phyloP scores from a whole-genome alignment of 163 green algal species.

The Prototheca wickerhamii region DNA sequence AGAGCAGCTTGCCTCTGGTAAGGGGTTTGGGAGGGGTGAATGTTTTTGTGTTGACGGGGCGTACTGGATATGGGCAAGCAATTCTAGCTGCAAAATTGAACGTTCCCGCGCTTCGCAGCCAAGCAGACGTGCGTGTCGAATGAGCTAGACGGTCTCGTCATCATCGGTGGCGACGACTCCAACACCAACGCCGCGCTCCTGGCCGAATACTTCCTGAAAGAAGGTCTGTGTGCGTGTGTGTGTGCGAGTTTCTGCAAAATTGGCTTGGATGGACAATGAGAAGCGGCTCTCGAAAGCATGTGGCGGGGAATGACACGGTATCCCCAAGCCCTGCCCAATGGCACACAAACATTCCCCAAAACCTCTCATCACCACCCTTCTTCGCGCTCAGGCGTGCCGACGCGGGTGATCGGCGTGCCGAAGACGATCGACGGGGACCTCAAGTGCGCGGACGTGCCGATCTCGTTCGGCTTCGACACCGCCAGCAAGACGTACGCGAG shows the following conservation, averaged over 20 bases:
- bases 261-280: not conserved
- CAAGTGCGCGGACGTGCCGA: constrained; percentile 46
- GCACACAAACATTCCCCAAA: not conserved
- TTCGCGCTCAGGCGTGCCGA: constrained; percentile 9
- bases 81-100: no score
- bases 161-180: constrained; percentile 59
- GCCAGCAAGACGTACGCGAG: constrained; percentile 61
- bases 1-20: constrained; percentile 44
- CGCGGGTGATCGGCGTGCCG: constrained; percentile 42
- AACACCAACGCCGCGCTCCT: constrained; percentile 62
- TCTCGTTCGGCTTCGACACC: constrained; percentile 64
- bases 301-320: no score
- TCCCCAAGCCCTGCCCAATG: no score
- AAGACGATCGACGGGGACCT: constrained; percentile 71
- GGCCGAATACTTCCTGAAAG: constrained; percentile 47
- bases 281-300: no score
- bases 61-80: not conserved
- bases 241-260: not conserved
- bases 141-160: constrained; percentile 47
- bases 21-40: constrained; percentile 15
- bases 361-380: not conserved
- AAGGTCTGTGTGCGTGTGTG: constrained; percentile 5
- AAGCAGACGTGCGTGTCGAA: constrained; percentile 14
- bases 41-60: not conserved
- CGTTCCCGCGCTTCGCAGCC: not conserved